Evolutionary conservation across 768 basidiomycete species (phyloP).

Genomic region (Boletus eberwhitei): DNA sequence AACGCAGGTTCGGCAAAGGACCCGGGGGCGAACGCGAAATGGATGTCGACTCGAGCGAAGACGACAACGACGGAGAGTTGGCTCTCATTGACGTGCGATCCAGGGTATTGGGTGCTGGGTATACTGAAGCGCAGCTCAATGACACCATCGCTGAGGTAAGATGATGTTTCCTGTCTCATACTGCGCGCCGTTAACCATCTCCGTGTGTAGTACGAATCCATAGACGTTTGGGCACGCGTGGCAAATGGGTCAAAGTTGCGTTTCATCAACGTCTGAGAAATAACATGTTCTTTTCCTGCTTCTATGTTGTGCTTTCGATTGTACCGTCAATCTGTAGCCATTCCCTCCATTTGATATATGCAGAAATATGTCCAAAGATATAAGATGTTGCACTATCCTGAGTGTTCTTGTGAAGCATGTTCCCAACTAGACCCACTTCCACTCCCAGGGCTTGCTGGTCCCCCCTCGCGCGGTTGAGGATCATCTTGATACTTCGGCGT

Average conservation of each 20-base stretch:
- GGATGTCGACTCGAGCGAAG: slow-evolving; percentile 66
- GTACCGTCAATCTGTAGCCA: slow-evolving; percentile 10
- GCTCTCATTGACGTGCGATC: slow-evolving; percentile 86
- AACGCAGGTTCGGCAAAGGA: slow-evolving; percentile 62
- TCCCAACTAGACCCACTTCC: slow-evolving; percentile 69
- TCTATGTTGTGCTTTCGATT: slow-evolving; percentile 9
- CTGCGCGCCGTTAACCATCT: slow-evolving; percentile 6
- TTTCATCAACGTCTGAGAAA: slow-evolving; percentile 44
- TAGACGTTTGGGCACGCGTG: slow-evolving; percentile 78
- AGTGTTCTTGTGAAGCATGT: slow-evolving; percentile 50
- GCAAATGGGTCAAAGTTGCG: slow-evolving; percentile 80
- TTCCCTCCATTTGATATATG: slow-evolving; percentile 13
- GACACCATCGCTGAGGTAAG: slow-evolving; percentile 79
- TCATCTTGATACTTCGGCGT: slow-evolving; percentile 50
- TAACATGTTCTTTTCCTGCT: background rate
- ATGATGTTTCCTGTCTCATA: slow-evolving; percentile 4
- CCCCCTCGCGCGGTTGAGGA: slow-evolving; percentile 32
- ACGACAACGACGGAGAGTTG: slow-evolving; percentile 67
- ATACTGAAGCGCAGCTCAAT: slow-evolving; percentile 88
- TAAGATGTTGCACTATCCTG: slow-evolving; percentile 10
- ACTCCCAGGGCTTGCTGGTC: slow-evolving; percentile 34
- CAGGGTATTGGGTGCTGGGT: slow-evolving; percentile 81
- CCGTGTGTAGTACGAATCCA: slow-evolving; percentile 72
- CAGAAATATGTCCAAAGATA: slow-evolving; percentile 23
- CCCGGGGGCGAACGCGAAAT: slow-evolving; percentile 68